Base-by-base conservation (phyloP, 2,329 filamentous ascomycete species). In the Septoria linicola region DNA sequence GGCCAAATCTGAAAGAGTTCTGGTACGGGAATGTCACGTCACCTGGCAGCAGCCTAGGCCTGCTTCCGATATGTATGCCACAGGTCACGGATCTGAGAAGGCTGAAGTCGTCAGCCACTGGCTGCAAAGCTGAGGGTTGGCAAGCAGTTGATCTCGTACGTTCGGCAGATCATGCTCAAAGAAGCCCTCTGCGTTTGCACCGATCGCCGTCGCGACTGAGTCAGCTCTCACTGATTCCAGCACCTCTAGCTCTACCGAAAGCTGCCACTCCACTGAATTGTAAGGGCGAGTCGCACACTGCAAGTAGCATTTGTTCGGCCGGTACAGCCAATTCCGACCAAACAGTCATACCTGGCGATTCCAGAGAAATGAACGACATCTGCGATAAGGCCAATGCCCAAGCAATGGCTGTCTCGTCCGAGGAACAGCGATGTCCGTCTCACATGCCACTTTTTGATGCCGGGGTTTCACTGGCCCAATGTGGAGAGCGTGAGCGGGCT, bases 1-100 rank as follows among this genome's bases (percentile, higher is more conserved):
- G 63, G 62, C 46, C 19, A 2, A 34, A 41, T 4, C 50, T 68
- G 8, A 48, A 58, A 16, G 57, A 63, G 41, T 47, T 66, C 13
- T 61, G 54, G 39, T 41, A 66, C 2, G 63, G 65, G 1, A 63
- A 63, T 8, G 53, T 63, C 10, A 57, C 11, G 3, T 17, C 41
- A 17, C 8, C 25, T 8, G 46, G 41, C 13, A 25, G 37, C 13
- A 46, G n/a, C 11, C 44, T 48, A 14, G 35, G 30, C 8, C 34
- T 40, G 27, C 5, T 48, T 8, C 21, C 20, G 19, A 13, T 20
- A 3, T 23, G 44, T 25, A 48, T 40, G 44, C 44, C 44, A n/a
- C 10, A 20, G 8, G 30, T 44, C 17, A 44, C 8, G 2, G 21
- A 27, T 30, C 4, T 48, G 16, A 48, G 14, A 23, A 27, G 16